Percentiles rank a stretch among this genome's conserved stretches.
Conservation (phyloP, 306 rosid species). For the Citrullus amarus region DNA sequence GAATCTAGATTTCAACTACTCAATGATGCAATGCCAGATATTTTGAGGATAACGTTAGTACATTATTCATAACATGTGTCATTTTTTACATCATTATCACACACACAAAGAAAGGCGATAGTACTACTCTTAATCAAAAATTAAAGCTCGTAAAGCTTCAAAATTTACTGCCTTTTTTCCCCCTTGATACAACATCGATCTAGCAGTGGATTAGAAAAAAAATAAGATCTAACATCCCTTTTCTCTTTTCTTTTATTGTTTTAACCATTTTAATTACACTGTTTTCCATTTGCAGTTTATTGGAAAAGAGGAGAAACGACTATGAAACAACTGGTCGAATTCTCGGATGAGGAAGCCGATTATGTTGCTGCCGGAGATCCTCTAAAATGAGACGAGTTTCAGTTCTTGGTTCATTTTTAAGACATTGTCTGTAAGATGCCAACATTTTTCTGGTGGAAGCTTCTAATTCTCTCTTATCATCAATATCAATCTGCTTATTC, state of each 20-base stretch:
- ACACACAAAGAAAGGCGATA: background rate
- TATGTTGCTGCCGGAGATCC: background rate
- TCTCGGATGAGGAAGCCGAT: background rate
- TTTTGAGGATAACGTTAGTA: background rate
- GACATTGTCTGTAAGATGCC: constrained; percentile 16
- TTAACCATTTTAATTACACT: background rate
- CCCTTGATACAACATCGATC: background rate
- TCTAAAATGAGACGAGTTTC: background rate
- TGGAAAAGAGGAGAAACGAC: background rate
- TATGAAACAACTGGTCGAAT: background rate
- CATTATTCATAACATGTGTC: background rate
- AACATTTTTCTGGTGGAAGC: constrained; percentile 25
- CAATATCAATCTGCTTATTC: constrained; percentile 26
- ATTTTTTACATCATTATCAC: background rate
- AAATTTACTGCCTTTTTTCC: background rate
- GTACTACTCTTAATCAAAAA: background rate
- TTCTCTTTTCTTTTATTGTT: background rate
- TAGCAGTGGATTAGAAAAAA: background rate
- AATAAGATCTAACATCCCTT: background rate
- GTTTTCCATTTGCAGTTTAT: background rate
- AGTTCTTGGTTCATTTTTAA: background rate
- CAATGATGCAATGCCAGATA: background rate
- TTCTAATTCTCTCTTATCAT: constrained; percentile 32
- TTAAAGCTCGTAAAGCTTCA: background rate
- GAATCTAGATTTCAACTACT: background rate